Percentiles rank a stretch among this genome's conserved stretches.
Conservation (phyloP, 805 yeast genomes). For the Candida tallmaniae region DNA sequence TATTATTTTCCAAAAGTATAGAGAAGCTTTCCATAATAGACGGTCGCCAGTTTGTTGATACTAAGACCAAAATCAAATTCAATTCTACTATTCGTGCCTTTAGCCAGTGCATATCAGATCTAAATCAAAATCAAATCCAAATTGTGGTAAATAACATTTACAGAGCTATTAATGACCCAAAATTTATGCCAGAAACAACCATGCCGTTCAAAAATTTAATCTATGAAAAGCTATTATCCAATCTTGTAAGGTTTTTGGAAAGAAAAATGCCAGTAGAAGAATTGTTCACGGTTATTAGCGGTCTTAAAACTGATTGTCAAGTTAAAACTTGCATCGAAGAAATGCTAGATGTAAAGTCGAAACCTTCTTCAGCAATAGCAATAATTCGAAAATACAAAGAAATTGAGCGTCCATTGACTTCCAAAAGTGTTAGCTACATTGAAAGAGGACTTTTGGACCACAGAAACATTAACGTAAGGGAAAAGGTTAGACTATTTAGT, state of each 20-base stretch:
- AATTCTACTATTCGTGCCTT: constrained; percentile 24
- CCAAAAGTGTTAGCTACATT: constrained; percentile 12
- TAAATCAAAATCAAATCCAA: constrained; percentile 15
- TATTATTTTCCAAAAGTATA: constrained; percentile 3
- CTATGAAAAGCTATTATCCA: constrained; percentile 3
- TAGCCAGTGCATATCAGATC: constrained; percentile 24
- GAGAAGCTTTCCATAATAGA: constrained; percentile 2
- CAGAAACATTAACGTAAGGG: constrained; percentile 10
- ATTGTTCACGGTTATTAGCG: not conserved
- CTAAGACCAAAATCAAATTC: constrained; percentile 12
- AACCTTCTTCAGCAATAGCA: not conserved
- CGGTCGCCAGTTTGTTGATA: not conserved
- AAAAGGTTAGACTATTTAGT: constrained; percentile 14
- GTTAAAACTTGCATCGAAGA: not conserved
- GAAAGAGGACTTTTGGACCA: constrained; percentile 26
- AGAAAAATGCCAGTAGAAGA: constrained; percentile 5
- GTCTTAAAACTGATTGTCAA: not conserved
- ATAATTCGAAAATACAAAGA: constrained; percentile 19
- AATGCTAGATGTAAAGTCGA: not conserved
- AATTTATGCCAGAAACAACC: constrained; percentile 8
- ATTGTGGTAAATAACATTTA: constrained; percentile 14
- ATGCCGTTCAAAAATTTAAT: constrained; percentile 11
- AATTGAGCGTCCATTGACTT: constrained; percentile 16
- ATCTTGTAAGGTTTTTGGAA: constrained; percentile 9
- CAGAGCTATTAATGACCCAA: not conserved